Percentiles rank a stretch among this genome's conserved stretches.
Evolutionary conservation across 768 basidiomycete species (phyloP).

Genomic region (Amanita jacksonii): DNA sequence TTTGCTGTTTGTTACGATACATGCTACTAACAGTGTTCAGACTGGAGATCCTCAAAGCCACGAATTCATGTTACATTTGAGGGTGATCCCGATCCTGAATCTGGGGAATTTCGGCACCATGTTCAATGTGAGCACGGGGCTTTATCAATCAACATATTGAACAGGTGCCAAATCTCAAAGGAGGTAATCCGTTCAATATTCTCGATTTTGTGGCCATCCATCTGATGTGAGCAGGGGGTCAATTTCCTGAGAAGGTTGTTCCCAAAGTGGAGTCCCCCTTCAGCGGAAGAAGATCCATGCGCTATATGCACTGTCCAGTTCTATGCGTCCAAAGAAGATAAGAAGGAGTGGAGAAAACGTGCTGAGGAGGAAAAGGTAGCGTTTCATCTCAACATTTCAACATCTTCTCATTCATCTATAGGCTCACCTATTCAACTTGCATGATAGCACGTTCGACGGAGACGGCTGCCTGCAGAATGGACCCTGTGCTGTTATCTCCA

Average conservation of each 20-base stretch:
- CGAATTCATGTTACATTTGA: constrained; percentile 60
- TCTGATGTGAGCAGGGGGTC: constrained; percentile 36
- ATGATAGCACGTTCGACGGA: constrained; percentile 42
- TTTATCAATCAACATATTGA: constrained; percentile 43
- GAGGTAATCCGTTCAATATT: constrained; percentile 30
- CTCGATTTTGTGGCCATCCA: constrained; percentile 3
- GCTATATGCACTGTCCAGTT: constrained; percentile 49
- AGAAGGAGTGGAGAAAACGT: constrained; percentile 47
- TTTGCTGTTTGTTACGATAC: constrained; percentile 6
- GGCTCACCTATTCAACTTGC: constrained; percentile 57
- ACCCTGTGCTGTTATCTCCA: constrained; percentile 49
- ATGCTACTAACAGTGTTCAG: constrained; percentile 28
- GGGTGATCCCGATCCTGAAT: constrained; percentile 61
- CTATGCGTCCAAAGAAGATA: constrained; percentile 50
- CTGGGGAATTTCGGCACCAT: constrained; percentile 42
- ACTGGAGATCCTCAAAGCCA: constrained; percentile 65
- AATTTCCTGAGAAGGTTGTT: constrained; percentile 46
- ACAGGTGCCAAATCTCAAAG: constrained; percentile 52
- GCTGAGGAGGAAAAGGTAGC: constrained; percentile 75
- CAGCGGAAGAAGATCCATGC: constrained; percentile 45
- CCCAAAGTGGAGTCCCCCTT: constrained; percentile 53
- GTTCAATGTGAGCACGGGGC: constrained; percentile 66
- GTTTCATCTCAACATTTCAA: constrained; percentile 9
- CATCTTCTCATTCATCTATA: constrained; percentile 17
- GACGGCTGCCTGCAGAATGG: constrained; percentile 36